Base-by-base conservation (phyloP, 1,284 basidiomycete genomes). In the Mycosarcoma maydis region DNA sequence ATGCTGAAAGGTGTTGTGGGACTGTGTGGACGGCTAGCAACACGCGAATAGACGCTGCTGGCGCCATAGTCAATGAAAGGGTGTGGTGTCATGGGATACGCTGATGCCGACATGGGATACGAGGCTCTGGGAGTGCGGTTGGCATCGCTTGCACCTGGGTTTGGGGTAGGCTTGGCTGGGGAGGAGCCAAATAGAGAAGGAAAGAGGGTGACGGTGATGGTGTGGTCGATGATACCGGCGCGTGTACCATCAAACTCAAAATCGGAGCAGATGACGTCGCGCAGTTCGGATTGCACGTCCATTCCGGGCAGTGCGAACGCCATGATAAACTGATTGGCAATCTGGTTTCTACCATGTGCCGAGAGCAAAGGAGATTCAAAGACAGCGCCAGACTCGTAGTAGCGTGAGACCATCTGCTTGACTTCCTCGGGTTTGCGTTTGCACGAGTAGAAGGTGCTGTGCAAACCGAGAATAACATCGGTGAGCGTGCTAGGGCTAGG, bases 211-310 rank as follows among this genome's bases (percentile, higher is more conserved):
- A 82, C 75, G 27, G 71, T 77, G 51, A 82, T 56, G 22, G 80
- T 81, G 32, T 82, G 80, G 57, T 82, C 79, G 42, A 82, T 80
- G 65, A 82, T 80, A n/a, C 80, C 80, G 13, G 80, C 78, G 6
- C 80, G 66, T 4, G 79, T 80, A 17, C 80, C 79, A 38, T 82
- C 76, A 42, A 81, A 81, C 45, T 80, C 78, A 53, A 81, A 81
- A 48, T 81, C 80, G 40, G 71, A 75, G 64, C 79, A 80, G 44
- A 80, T 80, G 45, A 81, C 77, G 46, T 81, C 80, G 29, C 77
- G 71, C 29, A 81, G 66, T 59, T 80, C 80, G 16, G 78, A 80
- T 32, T 65, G 70, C 13, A 80, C 78, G 24, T 81, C 77, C 57
- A 80, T 65, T 16, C 77, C 77, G 8, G 80, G 80, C 14, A 80